Conservation (phyloP, 345 rosid genomes). For the Durio zibethinus region DNA sequence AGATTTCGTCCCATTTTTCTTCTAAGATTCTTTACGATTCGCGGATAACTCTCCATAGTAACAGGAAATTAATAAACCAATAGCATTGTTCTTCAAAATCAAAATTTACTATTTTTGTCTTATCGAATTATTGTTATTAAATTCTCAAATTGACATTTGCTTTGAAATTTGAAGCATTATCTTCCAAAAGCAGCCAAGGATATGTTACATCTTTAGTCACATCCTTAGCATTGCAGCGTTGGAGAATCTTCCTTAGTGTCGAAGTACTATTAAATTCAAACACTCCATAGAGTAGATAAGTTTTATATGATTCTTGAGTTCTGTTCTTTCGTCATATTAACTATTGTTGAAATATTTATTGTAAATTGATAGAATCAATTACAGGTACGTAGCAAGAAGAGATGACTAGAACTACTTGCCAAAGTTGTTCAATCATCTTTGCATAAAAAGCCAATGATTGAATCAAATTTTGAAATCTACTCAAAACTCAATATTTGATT, state of each 20-base stretch:
- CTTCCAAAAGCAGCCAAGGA: not conserved
- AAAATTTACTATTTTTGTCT: not conserved
- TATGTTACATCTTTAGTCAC: not conserved
- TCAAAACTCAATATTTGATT: not conserved
- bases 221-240: not conserved
- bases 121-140: not conserved
- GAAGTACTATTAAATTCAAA: not conserved
- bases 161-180: not conserved
- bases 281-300: not conserved
- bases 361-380: not conserved
- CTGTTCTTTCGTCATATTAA: not conserved
- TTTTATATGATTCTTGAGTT: not conserved
- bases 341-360: not conserved
- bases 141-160: not conserved
- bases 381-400: not conserved
- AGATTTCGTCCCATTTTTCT: not conserved
- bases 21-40: not conserved
- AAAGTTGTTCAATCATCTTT: not conserved
- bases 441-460: not conserved
- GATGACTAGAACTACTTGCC: not conserved
- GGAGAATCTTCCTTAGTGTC: not conserved
- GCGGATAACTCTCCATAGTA: not conserved
- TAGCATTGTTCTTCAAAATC: not conserved
- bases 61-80: not conserved
- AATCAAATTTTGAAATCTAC: not conserved